Percentiles rank a stretch among this genome's conserved stretches.
Conservation (phyloP, 1,139 yeast species). For the Kazachstania sp. region DNA sequence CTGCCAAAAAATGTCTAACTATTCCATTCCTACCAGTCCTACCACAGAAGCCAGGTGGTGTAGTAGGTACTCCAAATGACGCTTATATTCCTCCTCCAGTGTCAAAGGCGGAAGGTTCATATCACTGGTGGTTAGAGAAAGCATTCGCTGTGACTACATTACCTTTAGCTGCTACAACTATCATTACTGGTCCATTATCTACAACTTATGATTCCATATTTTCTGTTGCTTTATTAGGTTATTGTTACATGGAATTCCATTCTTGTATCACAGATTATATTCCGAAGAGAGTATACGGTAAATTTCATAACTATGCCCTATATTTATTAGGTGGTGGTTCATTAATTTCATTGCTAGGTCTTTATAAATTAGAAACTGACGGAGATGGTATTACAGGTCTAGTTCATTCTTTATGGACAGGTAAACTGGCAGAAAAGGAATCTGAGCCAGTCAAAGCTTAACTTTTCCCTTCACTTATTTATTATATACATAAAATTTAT, state of each 20-base stretch:
- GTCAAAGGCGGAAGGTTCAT: slow-evolving; percentile 51
- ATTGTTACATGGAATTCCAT: slow-evolving; percentile 64
- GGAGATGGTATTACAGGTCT: slow-evolving; percentile 51
- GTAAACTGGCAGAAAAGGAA: neutral
- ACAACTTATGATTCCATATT: slow-evolving; percentile 49
- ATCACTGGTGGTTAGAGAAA: slow-evolving; percentile 69
- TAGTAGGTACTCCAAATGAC: slow-evolving; percentile 69
- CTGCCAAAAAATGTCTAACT: slow-evolving; percentile 29
- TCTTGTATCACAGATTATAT: slow-evolving; percentile 75
- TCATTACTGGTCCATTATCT: slow-evolving; percentile 46
- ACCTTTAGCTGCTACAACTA: slow-evolving; percentile 58
- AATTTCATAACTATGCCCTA: slow-evolving; percentile 54
- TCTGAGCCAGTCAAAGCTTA: neutral
- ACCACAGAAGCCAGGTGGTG: slow-evolving; percentile 71
- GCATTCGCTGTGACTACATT: slow-evolving; percentile 48
- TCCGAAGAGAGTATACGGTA: slow-evolving; percentile 64
- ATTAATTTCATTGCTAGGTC: slow-evolving; percentile 53
- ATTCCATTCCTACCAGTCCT: slow-evolving; percentile 41
- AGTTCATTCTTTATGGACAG: slow-evolving; percentile 9
- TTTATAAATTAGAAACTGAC: slow-evolving; percentile 60
- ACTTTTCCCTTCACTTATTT: neutral
- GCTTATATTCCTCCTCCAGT: slow-evolving; percentile 56
- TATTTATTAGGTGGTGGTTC: slow-evolving; percentile 58
- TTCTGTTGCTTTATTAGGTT: slow-evolving; percentile 49
- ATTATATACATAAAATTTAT: neutral